Base-by-base conservation (phyloP, 2,329 filamentous ascomycete species). In the Simplicillium sp. region DNA sequence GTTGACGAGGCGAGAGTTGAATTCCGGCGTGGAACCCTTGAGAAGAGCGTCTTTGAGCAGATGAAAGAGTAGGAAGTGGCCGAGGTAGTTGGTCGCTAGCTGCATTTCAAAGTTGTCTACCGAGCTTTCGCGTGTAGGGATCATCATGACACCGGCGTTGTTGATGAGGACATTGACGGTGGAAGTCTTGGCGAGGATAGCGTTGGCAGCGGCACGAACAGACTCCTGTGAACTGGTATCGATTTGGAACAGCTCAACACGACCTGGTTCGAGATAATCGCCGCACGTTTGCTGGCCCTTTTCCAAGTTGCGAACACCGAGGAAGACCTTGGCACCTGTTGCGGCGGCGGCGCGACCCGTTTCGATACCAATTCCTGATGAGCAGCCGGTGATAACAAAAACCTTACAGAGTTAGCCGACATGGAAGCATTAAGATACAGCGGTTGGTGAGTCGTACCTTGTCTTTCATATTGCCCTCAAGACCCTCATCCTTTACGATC, bases 11-110 rank as follows among this genome's bases (percentile, higher is more conserved):
- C 72, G 61, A 4, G 64, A 69, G 13, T 58, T 46, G 41, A 66
- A 68, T 0, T 50, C 45, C 0, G 63, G 53, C 0, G 60, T 64
- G 3, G 60, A 49, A 13, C 57, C 58, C 1, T 55, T 45, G 3
- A 73, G 53, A 4, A 75, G 51, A 0, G 59, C 48, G 1, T 60
- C 52, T 36, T 65, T 65, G 18, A 76, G 55, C 1, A 74, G 59
- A 9, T 70, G 56, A 48, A 71, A 67, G 11, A 77, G 60, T 0
- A 75, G 61, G 55, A 77, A 77, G 48, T 75, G 70, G 4, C 56
- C 62, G 2, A 78, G 53, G 49, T 77, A 66, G 50, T 76, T 75
- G 11, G 62, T 67, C 29, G 63, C 72, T 44, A 77, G 67, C 44
- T 76, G 71, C 0, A 52, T 52, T 45, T 54, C 52, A 20, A 48